Percentiles rank a stretch among this genome's conserved stretches.
phyloP scores from a whole-genome alignment of 2,329 filamentous ascomycete species.

The Ophiocordyceps australis region DNA sequence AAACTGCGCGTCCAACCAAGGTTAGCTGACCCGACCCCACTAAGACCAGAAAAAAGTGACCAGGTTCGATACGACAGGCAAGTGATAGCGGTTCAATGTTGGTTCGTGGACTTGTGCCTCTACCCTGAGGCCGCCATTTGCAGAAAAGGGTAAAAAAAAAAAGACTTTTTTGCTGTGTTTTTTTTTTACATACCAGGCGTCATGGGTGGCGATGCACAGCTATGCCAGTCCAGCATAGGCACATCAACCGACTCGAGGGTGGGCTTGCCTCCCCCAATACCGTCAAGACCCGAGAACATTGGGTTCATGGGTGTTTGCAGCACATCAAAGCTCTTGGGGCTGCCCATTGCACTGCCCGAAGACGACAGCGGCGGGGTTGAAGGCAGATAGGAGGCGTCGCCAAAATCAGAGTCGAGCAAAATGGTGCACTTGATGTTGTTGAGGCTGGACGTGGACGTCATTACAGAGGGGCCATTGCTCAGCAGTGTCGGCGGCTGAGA shows the following conservation, averaged over 20 bases:
- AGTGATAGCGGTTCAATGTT: no score
- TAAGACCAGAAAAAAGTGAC: conserved; percentile 1
- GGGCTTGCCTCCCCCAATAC: conserved; percentile 46
- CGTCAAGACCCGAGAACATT: conserved; percentile 56
- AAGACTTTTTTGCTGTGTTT: background rate
- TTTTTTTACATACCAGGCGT: conserved; percentile 61
- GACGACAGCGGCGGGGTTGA: conserved; percentile 77
- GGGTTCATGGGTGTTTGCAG: conserved; percentile 71
- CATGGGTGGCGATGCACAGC: conserved; percentile 65
- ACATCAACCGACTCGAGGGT: conserved; percentile 56
- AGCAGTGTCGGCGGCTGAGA: conserved; percentile 42
- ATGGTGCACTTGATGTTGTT: conserved; percentile 62
- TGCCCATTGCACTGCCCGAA: conserved; percentile 70
- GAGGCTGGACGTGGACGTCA: conserved; percentile 63
- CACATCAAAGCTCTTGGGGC: conserved; percentile 61
- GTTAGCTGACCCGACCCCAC: conserved; percentile 18
- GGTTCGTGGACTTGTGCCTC: no score
- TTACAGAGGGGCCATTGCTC: conserved; percentile 38
- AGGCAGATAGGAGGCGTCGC: conserved; percentile 56
- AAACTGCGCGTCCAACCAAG: conserved; percentile 21
- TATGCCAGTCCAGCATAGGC: conserved; percentile 61
- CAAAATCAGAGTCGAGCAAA: conserved; percentile 60
- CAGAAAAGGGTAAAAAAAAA: no score
- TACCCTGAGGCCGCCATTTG: no score
- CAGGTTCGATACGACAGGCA: background rate